phyloP scores from a whole-genome alignment of 352 stramenopile species.

The Phytophthora crassamura region DNA sequence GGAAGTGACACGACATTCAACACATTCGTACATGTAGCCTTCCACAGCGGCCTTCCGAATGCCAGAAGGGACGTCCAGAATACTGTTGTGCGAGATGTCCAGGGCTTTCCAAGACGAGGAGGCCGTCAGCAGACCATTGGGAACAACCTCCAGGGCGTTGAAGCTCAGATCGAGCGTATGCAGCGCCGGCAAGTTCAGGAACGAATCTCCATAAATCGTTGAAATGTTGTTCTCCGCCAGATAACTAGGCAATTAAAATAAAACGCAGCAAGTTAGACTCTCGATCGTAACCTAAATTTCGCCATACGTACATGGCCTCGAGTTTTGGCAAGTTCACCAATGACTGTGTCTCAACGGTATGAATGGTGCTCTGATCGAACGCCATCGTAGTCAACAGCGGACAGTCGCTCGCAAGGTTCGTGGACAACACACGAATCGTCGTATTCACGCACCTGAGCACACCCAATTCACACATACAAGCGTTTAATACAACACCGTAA shows the following conservation, averaged over 20 bases:
- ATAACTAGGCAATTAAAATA: constrained; percentile 31
- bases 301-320: constrained; percentile 44
- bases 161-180: constrained; percentile 64
- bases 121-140: constrained; percentile 45
- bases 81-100: constrained; percentile 60
- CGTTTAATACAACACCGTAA: not conserved
- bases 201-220: constrained; percentile 44
- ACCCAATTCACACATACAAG: constrained; percentile 8
- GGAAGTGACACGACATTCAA: not conserved
- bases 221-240: constrained; percentile 57
- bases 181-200: constrained; percentile 53
- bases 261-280: not conserved
- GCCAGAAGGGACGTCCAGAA: constrained; percentile 45
- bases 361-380: constrained; percentile 60
- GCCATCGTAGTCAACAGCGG: constrained; percentile 42
- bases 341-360: constrained; percentile 49
- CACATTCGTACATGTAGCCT: constrained; percentile 61
- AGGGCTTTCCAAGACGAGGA: constrained; percentile 62
- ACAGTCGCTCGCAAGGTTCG: constrained; percentile 44
- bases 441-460: constrained; percentile 48
- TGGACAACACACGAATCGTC: constrained; percentile 42
- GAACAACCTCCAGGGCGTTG: constrained; percentile 56
- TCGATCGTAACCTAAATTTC: not conserved
- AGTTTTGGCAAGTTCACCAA: constrained; percentile 53
- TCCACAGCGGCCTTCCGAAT: constrained; percentile 46